A percentile compares a stretch with the other conserved stretches of the same genome.
Conservation (phyloP, 371 early-diverging fungal genomes). For the Zancudomyces culisetae region DNA sequence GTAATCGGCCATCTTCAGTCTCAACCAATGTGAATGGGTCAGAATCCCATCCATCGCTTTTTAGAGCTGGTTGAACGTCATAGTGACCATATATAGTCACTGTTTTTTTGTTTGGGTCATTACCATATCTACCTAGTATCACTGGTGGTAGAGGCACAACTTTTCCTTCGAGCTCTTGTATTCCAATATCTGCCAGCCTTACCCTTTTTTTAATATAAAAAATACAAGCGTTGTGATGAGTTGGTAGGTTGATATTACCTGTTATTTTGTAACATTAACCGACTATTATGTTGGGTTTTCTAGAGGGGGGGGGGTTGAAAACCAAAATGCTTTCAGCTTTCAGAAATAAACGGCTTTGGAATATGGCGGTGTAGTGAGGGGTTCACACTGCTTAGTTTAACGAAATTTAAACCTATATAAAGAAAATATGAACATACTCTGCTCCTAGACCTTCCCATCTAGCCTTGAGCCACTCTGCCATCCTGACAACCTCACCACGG, state of each 20-base stretch:
- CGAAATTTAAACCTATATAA: constrained; percentile 65
- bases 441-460: constrained; percentile 63
- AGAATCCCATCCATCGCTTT: constrained; percentile 88
- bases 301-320: constrained; percentile 84
- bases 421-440: constrained; percentile 9
- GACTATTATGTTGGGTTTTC: constrained; percentile 70
- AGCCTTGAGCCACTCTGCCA: constrained; percentile 70
- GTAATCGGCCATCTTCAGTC: constrained; percentile 57
- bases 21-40: constrained; percentile 81
- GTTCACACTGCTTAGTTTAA: constrained; percentile 54
- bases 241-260: background rate
- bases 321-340: constrained; percentile 80
- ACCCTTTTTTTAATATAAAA: too few relatives aligned
- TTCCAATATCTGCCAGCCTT: constrained; percentile 48
- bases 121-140: constrained; percentile 77
- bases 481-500: constrained; percentile 72
- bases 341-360: constrained; percentile 88
- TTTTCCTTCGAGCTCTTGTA: constrained; percentile 60
- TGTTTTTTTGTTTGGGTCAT: constrained; percentile 79
- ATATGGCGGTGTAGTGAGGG: constrained; percentile 65
- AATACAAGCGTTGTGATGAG: too few relatives aligned
- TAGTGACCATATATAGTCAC: constrained; percentile 88
- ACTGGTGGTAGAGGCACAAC: constrained; percentile 74
- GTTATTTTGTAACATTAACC: constrained; percentile 22
- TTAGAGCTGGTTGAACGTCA: constrained; percentile 90